Evolutionary conservation across 345 rosid genomes (phyloP).

Genomic region (Euphorbia peplus): DNA sequence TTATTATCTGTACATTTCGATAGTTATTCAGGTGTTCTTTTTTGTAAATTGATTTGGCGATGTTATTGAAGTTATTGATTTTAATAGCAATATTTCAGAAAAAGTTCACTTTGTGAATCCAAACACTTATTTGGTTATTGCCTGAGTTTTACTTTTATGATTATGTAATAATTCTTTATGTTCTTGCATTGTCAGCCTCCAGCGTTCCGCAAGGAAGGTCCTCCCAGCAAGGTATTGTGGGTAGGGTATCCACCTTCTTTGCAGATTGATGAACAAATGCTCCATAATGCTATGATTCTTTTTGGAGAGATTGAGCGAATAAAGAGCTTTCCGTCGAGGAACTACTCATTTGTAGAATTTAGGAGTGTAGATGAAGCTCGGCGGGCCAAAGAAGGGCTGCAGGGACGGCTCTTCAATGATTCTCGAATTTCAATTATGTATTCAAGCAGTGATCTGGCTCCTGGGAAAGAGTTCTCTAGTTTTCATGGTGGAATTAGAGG

Average conservation of each 20-base stretch:
- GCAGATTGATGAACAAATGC: constrained; percentile 87
- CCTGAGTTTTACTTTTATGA: neutral
- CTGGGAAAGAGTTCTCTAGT: constrained; percentile 51
- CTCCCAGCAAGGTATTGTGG: constrained; percentile 83
- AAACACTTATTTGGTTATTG: neutral
- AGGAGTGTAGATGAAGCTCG: constrained; percentile 95
- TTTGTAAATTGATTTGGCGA: neutral
- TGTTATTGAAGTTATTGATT: constrained; percentile 3
- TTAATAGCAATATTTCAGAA: neutral
- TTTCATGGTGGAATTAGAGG: constrained; percentile 55
- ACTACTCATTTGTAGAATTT: constrained; percentile 91
- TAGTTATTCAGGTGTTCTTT: neutral
- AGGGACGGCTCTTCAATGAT: constrained; percentile 87
- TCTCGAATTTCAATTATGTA: constrained; percentile 86
- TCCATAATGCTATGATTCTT: constrained; percentile 96
- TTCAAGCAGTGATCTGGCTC: constrained; percentile 63
- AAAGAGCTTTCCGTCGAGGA: constrained; percentile 70
- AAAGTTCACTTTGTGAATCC: neutral
- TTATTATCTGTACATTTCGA: neutral
- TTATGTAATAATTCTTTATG: constrained; percentile 1
- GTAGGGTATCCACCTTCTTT: constrained; percentile 93
- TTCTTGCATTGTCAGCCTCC: constrained; percentile 50
- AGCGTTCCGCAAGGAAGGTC: constrained; percentile 54
- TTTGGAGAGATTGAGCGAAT: constrained; percentile 96
- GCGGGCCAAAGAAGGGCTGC: constrained; percentile 89